Percentiles rank a stretch among this genome's conserved stretches.
Evolutionary conservation across 2,329 filamentous ascomycete species (phyloP).

Genomic region (Neospermospora avenae): DNA sequence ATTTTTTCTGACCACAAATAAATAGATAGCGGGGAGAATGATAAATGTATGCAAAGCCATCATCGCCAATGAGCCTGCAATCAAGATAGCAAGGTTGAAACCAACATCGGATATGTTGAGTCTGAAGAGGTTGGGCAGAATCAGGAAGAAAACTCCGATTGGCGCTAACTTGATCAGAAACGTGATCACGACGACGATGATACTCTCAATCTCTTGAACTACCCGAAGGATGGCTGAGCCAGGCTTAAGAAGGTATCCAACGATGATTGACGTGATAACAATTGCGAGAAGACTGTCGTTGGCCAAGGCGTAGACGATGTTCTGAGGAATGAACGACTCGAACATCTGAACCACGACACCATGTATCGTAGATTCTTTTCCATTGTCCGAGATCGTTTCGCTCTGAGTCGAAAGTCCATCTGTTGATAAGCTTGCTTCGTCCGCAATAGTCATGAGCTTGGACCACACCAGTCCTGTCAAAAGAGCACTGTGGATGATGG

Average conservation of each 20-base stretch:
- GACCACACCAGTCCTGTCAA: conserved; percentile 3
- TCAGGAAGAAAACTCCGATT: conserved; percentile 9
- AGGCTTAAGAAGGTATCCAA: conserved; percentile 1
- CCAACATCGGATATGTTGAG: conserved; percentile 5
- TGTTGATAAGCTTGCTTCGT: neutral
- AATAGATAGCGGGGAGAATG: neutral
- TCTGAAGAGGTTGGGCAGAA: conserved; percentile 9
- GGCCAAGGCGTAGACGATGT: conserved; percentile 4
- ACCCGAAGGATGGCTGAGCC: neutral
- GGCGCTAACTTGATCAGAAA: conserved; percentile 6
- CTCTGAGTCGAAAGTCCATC: neutral
- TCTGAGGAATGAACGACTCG: conserved; percentile 7
- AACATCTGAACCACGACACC: conserved; percentile 5
- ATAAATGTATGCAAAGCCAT: conserved; percentile 3
- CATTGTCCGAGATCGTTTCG: neutral
- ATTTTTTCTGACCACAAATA: conserved; percentile 1
- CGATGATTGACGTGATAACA: neutral
- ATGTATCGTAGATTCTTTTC: neutral
- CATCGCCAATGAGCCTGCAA: neutral
- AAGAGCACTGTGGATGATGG: conserved; percentile 7
- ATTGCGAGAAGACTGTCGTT: conserved; percentile 6
- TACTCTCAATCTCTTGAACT: neutral
- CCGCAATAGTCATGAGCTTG: neutral
- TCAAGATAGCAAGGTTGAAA: neutral
- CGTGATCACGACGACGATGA: conserved; percentile 1